Base-by-base conservation (phyloP, 768 basidiomycete genomes). In the Xanthoconium stramineum region DNA sequence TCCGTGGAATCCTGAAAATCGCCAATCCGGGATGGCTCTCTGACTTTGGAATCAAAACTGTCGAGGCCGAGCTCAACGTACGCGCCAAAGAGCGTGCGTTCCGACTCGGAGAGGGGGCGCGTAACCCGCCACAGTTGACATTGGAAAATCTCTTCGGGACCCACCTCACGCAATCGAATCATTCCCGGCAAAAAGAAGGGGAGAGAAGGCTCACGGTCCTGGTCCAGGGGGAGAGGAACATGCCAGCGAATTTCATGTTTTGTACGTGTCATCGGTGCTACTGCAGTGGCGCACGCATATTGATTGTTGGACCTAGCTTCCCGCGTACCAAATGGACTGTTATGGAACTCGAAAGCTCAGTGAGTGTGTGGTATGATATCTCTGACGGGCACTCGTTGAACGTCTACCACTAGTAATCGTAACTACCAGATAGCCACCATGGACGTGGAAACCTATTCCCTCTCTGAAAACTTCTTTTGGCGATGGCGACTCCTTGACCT, bases 1-100 rank as follows among this genome's bases (percentile, higher is more conserved):
- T 85, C 57, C 79, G 76, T 33, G 86, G 84, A 0, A 61, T 78
- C 6, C 70, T 87, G 1, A 73, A 74, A 38, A 76, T 88, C 56
- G 61, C 72, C 3, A 54, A 69, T 2, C 72, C 81, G 1, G 59
- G 68, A 1, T 84, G 83, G 78, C 77, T 88, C 20, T 80, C 83
- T 1, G 69, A 72, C 0, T 63, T 62, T 42, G 86, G 83, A 2
- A 54, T 62, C 36, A 61, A 69, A 38, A 68, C 61, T 49, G 60
- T 88, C 6, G 69, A 80, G 49, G 39, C 50, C 5, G 83, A 84
- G 49, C 62, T 87, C 12, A 71, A 73, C 19, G 57, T 73, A 39
- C 70, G 80, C 15, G 75, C 78, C 44, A 45, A 56, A 15, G 68
- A 71, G 43, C 67, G 69, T 5, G 59, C 69, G 40, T 13, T 69